These are phyloP conservation scores for Saccharomycopsis hybrid DNA, from an alignment of 1,139 yeast genomes.

Conservation along the genomic window DNA sequence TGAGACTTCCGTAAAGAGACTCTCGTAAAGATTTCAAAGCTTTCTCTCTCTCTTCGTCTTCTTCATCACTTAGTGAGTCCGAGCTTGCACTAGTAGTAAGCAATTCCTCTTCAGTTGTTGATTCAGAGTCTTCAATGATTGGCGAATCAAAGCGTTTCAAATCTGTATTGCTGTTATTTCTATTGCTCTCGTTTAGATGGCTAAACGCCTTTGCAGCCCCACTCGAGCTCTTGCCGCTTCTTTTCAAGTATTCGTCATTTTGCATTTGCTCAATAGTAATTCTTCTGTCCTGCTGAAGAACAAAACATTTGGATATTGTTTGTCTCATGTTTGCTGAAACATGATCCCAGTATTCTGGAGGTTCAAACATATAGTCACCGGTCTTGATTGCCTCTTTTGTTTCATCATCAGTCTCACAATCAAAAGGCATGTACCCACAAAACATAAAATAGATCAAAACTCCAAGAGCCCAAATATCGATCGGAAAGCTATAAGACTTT, in stretches of 20 bases:
- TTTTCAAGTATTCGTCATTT: slow-evolving; percentile 36
- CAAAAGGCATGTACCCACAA: slow-evolving; percentile 76
- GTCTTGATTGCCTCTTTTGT: slow-evolving; percentile 55
- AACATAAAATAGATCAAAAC: slow-evolving; percentile 66
- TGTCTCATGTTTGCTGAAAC: slow-evolving; percentile 38
- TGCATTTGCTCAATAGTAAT: slow-evolving; percentile 46
- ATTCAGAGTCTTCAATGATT: slow-evolving; percentile 38
- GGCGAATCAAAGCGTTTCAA: slow-evolving; percentile 41
- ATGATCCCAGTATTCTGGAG: slow-evolving; percentile 49
- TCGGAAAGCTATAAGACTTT: slow-evolving; percentile 50
- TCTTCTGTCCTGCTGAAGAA: slow-evolving; percentile 40
- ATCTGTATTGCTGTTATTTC: slow-evolving; percentile 56
- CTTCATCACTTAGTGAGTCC: slow-evolving; percentile 30
- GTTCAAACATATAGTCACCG: slow-evolving; percentile 56
- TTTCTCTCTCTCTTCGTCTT: slow-evolving; percentile 7
- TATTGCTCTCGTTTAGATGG: background rate
- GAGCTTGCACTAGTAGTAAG: background rate
- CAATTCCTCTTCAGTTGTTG: slow-evolving; percentile 22
- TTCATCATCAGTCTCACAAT: slow-evolving; percentile 65
- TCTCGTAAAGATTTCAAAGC: slow-evolving; percentile 14
- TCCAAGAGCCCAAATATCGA: slow-evolving; percentile 77
- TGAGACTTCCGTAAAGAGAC: slow-evolving; percentile 9
- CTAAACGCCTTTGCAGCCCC: background rate
- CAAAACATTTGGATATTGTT: slow-evolving; percentile 52
- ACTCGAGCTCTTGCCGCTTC: background rate